Percentiles rank a stretch among this genome's conserved stretches.
These are phyloP conservation scores for Penicillium bovifimosum DNA, from an alignment of 495 filamentous ascomycete species.

Conservation along the genomic window DNA sequence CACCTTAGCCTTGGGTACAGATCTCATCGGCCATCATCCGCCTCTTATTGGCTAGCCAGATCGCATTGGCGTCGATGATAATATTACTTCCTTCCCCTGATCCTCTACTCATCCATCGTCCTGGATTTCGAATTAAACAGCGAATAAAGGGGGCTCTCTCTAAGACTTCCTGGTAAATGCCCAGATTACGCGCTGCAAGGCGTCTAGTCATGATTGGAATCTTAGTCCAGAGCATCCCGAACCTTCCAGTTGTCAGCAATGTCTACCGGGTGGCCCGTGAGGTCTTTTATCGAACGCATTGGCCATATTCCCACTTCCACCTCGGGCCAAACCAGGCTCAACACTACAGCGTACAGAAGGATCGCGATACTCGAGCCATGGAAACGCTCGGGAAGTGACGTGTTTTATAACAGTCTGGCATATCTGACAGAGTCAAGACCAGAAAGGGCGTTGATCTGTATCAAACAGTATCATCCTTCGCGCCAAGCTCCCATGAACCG, in stretches of 20 bases:
- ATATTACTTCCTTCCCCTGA: slow-evolving; percentile 5
- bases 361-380: slow-evolving; percentile 1
- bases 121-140: neutral
- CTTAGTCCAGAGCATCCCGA: slow-evolving; percentile 13
- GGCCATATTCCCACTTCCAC: slow-evolving; percentile 5
- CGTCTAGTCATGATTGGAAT: slow-evolving; percentile 28
- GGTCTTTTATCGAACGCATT: slow-evolving; percentile 7
- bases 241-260: neutral
- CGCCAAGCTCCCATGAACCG: neutral
- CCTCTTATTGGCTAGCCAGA: slow-evolving; percentile 11
- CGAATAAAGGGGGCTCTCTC: slow-evolving; percentile 10
- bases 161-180: slow-evolving; percentile 7
- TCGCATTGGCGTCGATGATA: slow-evolving; percentile 22
- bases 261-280: slow-evolving; percentile 10
- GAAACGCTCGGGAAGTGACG: neutral
- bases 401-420: neutral
- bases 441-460: neutral
- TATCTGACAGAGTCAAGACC: neutral
- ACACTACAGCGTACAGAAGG: no score
- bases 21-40: slow-evolving; percentile 11
- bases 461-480: neutral
- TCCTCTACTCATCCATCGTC: neutral
- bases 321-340: no score
- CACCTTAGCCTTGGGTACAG: slow-evolving; percentile 1
- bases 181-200: slow-evolving; percentile 23